Evolutionary conservation across 805 yeast genomes (phyloP).

Genomic region (Ogataea thermomethanolica): DNA sequence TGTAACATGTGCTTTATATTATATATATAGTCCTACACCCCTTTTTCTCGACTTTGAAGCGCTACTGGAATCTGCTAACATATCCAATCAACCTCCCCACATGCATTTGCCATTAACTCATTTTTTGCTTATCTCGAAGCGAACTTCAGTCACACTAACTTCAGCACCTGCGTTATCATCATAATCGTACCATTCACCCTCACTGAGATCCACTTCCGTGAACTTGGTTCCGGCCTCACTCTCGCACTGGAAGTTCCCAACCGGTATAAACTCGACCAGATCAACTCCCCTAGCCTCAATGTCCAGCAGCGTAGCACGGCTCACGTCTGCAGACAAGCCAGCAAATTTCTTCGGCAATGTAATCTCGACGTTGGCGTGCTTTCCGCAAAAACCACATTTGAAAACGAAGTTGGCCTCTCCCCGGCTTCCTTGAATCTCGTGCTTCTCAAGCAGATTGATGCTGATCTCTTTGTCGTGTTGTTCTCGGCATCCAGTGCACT

Average conservation of each 20-base stretch:
- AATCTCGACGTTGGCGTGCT: constrained; percentile 24
- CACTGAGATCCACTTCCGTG: constrained; percentile 64
- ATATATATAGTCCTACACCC: no score
- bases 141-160: constrained; percentile 73
- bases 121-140: constrained; percentile 54
- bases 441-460: constrained; percentile 63
- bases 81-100: neutral
- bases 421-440: constrained; percentile 63
- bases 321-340: constrained; percentile 38
- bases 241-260: constrained; percentile 53
- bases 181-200: constrained; percentile 92
- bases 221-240: constrained; percentile 50
- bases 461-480: constrained; percentile 65
- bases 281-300: constrained; percentile 89
- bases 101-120: neutral
- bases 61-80: neutral
- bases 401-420: constrained; percentile 85
- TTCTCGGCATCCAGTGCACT: constrained; percentile 80
- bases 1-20: no score
- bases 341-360: constrained; percentile 22
- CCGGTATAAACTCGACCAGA: constrained; percentile 62
- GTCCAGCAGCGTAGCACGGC: constrained; percentile 47
- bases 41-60: no score
- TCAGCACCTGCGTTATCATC: constrained; percentile 81
- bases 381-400: constrained; percentile 34